Conservation (phyloP, 2,329 filamentous ascomycete species). For the Microascus cirrosus region DNA sequence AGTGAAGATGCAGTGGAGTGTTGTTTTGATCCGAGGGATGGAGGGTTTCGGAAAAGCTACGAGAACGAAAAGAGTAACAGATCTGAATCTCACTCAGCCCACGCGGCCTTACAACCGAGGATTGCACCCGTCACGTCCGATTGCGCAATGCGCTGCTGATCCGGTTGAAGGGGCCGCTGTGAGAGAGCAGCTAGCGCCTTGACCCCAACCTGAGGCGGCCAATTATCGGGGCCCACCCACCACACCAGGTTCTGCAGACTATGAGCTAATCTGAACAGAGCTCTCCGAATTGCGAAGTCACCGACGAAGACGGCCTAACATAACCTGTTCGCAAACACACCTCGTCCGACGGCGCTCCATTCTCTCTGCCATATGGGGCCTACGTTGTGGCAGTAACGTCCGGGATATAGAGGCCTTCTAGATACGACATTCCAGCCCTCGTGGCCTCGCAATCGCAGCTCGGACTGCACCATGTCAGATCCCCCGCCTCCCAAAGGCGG, state of each 20-base stretch:
- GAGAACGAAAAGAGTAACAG: not conserved
- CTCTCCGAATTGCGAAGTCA: not conserved
- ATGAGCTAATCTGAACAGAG: no score
- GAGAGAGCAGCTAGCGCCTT: not conserved
- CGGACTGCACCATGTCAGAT: slow-evolving; percentile 1
- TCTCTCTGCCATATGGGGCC: not conserved
- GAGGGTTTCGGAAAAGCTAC: not conserved
- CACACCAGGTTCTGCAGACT: no score
- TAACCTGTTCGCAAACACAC: not conserved
- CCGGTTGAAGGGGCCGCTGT: not conserved
- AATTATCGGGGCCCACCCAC: not conserved
- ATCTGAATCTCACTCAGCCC: not conserved
- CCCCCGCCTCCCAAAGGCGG: slow-evolving; percentile 29
- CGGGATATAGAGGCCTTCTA: not conserved
- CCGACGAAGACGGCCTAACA: not conserved
- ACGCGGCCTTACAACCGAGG: not conserved
- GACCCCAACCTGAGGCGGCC: not conserved
- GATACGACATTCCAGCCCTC: not conserved
- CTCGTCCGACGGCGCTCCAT: not conserved
- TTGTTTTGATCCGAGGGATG: no score
- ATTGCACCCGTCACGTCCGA: not conserved
- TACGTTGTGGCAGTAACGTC: not conserved
- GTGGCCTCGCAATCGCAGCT: not conserved
- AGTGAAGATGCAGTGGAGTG: not conserved
- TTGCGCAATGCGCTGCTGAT: not conserved